Evolutionary conservation across 176 grass and related monocot species (phyloP).

Genomic region (Cocos nucifera): DNA sequence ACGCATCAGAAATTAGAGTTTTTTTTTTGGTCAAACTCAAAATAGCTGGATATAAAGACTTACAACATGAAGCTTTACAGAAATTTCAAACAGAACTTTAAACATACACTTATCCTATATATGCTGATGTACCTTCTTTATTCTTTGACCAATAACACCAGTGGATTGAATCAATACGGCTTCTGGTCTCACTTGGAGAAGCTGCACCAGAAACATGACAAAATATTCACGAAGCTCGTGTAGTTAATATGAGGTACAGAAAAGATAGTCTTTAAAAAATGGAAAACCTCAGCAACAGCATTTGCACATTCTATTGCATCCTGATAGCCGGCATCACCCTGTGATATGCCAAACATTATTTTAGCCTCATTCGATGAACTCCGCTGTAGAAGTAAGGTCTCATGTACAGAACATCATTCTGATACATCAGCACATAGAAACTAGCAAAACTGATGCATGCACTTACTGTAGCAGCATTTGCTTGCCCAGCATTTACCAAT

Average conservation of each 20-base stretch:
- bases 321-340: conserved; percentile 92
- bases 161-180: conserved; percentile 86
- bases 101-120: neutral
- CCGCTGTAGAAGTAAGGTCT: too few species aligned
- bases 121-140: conserved; percentile 59
- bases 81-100: conserved; percentile 1
- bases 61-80: conserved; percentile 11
- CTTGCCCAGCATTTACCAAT: conserved; percentile 91
- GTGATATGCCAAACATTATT: conserved; percentile 4
- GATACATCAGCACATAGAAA: too few species aligned
- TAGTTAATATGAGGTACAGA: neutral
- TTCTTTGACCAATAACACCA: conserved; percentile 94
- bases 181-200: conserved; percentile 53
- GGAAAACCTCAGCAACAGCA: conserved; percentile 74
- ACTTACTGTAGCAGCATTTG: conserved; percentile 99
- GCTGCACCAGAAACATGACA: conserved; percentile 34
- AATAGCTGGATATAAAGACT: neutral
- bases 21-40: neutral
- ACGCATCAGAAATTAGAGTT: too few species aligned
- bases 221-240: conserved; percentile 11
- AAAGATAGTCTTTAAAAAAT: neutral
- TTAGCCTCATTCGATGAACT: too few species aligned
- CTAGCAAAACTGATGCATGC: conserved; percentile 18
- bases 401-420: too few species aligned
- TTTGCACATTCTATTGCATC: conserved; percentile 82